phyloP scores from a whole-genome alignment of 2,329 filamentous ascomycete species.

The Metarhizium brunneum region DNA sequence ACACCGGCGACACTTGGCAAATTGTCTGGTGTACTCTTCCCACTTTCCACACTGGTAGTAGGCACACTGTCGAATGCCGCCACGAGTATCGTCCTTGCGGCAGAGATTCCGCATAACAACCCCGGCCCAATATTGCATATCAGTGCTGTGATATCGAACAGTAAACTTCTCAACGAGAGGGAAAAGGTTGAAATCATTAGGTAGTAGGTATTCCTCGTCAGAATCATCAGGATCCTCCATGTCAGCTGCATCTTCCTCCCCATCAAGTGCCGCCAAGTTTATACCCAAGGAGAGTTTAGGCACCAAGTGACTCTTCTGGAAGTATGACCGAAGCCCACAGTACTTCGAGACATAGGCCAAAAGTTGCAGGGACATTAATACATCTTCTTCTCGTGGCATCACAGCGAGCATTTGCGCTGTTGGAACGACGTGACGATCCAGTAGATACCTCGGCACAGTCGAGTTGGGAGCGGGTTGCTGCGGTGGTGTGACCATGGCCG shows the following conservation, averaged over 20 bases:
- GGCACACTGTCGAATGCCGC: conserved; percentile 92
- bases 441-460: conserved; percentile 68
- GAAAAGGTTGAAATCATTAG: conserved; percentile 97
- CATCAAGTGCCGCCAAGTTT: conserved; percentile 73
- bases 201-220: conserved; percentile 79
- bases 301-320: conserved; percentile 89
- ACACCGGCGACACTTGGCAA: conserved; percentile 94
- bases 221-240: conserved; percentile 45
- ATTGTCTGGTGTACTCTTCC: conserved; percentile 94
- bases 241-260: conserved; percentile 42
- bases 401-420: conserved; percentile 71
- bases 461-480: conserved; percentile 64
- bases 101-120: conserved; percentile 98
- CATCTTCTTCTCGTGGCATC: conserved; percentile 95
- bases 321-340: conserved; percentile 90
- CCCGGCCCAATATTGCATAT: conserved; percentile 99
- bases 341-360: conserved; percentile 98
- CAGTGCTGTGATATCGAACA: conserved; percentile 83
- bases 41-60: conserved; percentile 98
- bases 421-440: conserved; percentile 62
- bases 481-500: conserved; percentile 59
- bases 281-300: conserved; percentile 83
- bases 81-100: conserved; percentile 90
- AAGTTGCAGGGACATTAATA: conserved; percentile 94
- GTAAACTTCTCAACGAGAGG: conserved; percentile 98